Percentiles rank a stretch among this genome's conserved stretches.
Conservation (phyloP, 352 stramenopile genomes). For the Elongisporangium senticosum region DNA sequence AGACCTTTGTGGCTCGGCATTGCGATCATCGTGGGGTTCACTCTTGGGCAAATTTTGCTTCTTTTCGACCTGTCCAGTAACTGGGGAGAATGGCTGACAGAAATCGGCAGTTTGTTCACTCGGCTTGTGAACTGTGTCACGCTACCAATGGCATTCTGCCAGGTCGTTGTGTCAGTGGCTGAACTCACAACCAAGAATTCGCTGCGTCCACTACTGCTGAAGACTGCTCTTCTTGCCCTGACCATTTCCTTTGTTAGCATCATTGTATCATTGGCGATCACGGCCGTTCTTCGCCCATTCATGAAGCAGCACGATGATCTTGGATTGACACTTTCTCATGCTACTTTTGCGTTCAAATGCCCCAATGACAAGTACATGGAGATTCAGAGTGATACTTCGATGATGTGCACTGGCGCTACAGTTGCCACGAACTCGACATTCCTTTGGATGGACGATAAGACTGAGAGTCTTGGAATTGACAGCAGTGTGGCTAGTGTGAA, state of each 20-base stretch:
- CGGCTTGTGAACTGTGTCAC: slow-evolving; percentile 48
- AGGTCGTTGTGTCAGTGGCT: slow-evolving; percentile 48
- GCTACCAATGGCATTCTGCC: slow-evolving; percentile 57
- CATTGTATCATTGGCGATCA: slow-evolving; percentile 19
- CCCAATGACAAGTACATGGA: slow-evolving; percentile 40
- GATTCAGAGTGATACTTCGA: slow-evolving; percentile 13
- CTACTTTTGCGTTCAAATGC: slow-evolving; percentile 58
- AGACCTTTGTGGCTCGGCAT: slow-evolving; percentile 33
- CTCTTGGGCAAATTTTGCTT: slow-evolving; percentile 25
- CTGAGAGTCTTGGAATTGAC: slow-evolving; percentile 28
- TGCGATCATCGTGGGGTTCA: slow-evolving; percentile 31
- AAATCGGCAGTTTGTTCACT: slow-evolving; percentile 48
- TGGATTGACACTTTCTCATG: slow-evolving; percentile 15
- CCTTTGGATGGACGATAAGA: slow-evolving; percentile 42
- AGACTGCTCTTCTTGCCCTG: slow-evolving; percentile 31
- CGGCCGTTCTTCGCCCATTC: slow-evolving; percentile 20
- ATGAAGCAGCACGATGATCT: slow-evolving; percentile 30
- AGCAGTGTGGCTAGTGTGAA: slow-evolving; percentile 33
- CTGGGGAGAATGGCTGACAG: slow-evolving; percentile 46
- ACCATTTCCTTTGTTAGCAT: slow-evolving; percentile 23
- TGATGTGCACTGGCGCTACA: slow-evolving; percentile 26
- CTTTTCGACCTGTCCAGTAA: slow-evolving; percentile 17
- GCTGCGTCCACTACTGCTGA: slow-evolving; percentile 36
- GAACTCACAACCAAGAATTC: slow-evolving; percentile 35
- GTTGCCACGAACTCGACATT: slow-evolving; percentile 42